A percentile compares a stretch with the other conserved stretches of the same genome.
Evolutionary conservation across 345 rosid genomes (phyloP).

Genomic region (Schrenkiella parvula): DNA sequence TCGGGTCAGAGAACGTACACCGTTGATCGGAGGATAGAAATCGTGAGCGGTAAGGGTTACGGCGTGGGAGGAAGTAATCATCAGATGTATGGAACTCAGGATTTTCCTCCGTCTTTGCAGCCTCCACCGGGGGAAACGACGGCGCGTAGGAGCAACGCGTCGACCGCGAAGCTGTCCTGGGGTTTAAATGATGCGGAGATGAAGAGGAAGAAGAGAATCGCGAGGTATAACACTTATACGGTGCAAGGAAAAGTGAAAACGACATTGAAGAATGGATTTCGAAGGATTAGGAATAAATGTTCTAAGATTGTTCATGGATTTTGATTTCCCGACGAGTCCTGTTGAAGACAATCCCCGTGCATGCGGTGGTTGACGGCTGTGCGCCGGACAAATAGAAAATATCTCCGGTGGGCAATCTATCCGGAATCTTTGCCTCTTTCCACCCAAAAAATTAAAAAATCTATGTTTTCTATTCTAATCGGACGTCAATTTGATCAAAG

Average conservation of each 20-base stretch:
- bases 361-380: not conserved
- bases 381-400: not conserved
- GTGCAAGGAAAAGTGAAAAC: conserved; percentile 59
- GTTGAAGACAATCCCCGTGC: not conserved
- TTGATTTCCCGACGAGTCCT: not conserved
- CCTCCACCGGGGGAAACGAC: conserved; percentile 20
- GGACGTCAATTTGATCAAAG: too few species aligned
- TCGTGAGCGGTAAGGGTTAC: conserved; percentile 46
- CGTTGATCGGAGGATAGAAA: conserved; percentile 38
- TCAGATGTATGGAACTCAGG: conserved; percentile 36
- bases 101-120: conserved; percentile 31
- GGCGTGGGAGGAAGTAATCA: conserved; percentile 19
- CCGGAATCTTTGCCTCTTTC: too few species aligned
- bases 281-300: conserved; percentile 65
- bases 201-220: conserved; percentile 62
- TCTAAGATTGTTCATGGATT: conserved; percentile 43
- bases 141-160: conserved; percentile 26
- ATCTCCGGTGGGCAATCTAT: too few species aligned
- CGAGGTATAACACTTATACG: conserved; percentile 54
- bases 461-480: too few species aligned
- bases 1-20: conserved; percentile 34
- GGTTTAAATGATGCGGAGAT: conserved; percentile 44
- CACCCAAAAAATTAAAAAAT: too few species aligned
- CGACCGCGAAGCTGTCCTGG: conserved; percentile 32
- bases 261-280: conserved; percentile 42